Percentiles rank a stretch among this genome's conserved stretches.
These are phyloP conservation scores for Cymodocea nodosa DNA, from an alignment of 116 monocot genomes.

Conservation along the genomic window DNA sequence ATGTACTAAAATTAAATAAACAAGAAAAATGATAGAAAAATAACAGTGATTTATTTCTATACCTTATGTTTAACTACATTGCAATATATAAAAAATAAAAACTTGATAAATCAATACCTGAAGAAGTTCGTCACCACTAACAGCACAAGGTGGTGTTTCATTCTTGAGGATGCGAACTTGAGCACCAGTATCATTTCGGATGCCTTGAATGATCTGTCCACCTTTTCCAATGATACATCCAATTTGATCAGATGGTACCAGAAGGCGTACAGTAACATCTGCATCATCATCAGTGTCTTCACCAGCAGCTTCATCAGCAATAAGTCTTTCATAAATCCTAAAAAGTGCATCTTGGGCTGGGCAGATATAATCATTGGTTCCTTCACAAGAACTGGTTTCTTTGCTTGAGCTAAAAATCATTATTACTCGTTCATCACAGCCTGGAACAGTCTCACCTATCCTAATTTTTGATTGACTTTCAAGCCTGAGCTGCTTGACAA, in stretches of 20 bases:
- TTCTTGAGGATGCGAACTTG: constrained; percentile 85
- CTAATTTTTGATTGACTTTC: constrained; percentile 80
- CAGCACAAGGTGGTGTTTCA: constrained; percentile 77
- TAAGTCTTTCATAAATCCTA: constrained; percentile 67
- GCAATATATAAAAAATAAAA: not conserved
- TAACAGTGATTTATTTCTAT: too few species aligned
- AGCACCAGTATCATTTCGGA: constrained; percentile 79
- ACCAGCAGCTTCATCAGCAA: constrained; percentile 33
- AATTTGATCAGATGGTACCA: constrained; percentile 95
- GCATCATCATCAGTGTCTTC: constrained; percentile 41
- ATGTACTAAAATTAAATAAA: not conserved
- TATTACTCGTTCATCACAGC: constrained; percentile 82
- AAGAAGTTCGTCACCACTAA: constrained; percentile 79
- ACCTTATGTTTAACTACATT: not conserved
- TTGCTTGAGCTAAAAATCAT: constrained; percentile 68
- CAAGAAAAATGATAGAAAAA: too few species aligned
- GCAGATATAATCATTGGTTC: constrained; percentile 53
- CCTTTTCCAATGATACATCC: constrained; percentile 98
- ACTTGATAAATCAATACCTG: constrained; percentile 37
- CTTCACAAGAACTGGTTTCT: constrained; percentile 54
- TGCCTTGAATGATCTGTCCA: constrained; percentile 81
- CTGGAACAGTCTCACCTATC: constrained; percentile 73
- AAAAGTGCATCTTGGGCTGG: constrained; percentile 96
- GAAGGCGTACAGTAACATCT: constrained; percentile 65
- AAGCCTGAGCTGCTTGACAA: constrained; percentile 87